A percentile compares a stretch with the other conserved stretches of the same genome.
Evolutionary conservation across 331 rosid genomes (phyloP).

Genomic region (Cydonia oblonga): DNA sequence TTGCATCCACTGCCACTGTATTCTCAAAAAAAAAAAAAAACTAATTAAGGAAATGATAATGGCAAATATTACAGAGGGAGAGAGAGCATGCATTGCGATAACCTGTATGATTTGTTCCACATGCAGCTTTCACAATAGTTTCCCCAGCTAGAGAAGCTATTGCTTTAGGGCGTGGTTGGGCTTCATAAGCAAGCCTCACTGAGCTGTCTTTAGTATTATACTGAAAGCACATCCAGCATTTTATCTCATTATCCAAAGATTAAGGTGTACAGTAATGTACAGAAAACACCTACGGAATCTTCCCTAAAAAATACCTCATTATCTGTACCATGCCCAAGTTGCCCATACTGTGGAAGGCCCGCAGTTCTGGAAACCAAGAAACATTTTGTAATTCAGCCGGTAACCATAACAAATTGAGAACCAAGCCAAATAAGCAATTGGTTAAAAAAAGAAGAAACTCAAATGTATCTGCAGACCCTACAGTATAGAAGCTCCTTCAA

Average conservation of each 20-base stretch:
- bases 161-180: constrained; percentile 91
- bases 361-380: constrained; percentile 60
- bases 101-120: constrained; percentile 92
- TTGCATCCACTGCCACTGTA: constrained; percentile 84
- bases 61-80: not conserved
- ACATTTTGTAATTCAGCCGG: constrained; percentile 5
- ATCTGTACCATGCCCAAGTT: constrained; percentile 97
- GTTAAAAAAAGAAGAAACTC: not conserved
- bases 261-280: not conserved
- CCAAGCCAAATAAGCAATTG: not conserved
- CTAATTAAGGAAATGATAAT: not conserved
- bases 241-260: not conserved
- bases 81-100: constrained; percentile 1
- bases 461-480: constrained; percentile 48
- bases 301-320: constrained; percentile 50
- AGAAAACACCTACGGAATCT: not conserved
- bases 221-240: constrained; percentile 42
- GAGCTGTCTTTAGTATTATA: constrained; percentile 92
- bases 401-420: not conserved
- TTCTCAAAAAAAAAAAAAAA: constrained; percentile 18
- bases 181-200: constrained; percentile 85
- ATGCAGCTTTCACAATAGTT: constrained; percentile 74
- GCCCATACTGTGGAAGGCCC: constrained; percentile 93
- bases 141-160: constrained; percentile 81
- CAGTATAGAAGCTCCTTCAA: constrained; percentile 91